Evolutionary conservation across 768 basidiomycete species (phyloP).

Genomic region (Suillus discolor): DNA sequence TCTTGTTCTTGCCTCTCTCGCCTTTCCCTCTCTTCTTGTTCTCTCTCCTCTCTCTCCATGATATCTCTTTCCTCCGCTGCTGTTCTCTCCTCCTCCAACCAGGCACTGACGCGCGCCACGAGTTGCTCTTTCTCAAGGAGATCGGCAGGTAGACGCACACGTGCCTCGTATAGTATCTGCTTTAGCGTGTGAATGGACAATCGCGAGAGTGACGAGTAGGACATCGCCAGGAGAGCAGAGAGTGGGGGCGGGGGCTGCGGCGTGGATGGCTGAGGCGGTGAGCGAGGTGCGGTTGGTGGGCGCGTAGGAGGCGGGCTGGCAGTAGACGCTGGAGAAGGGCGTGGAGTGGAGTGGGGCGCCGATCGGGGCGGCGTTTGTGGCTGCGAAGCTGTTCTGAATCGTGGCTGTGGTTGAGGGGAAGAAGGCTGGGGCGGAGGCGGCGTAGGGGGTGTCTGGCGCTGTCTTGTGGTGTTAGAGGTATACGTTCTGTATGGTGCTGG

Average conservation of each 20-base stretch:
- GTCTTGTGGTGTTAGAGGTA: slow-evolving; percentile 4
- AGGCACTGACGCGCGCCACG: slow-evolving; percentile 64
- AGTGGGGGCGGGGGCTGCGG: slow-evolving; percentile 45
- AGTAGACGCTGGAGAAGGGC: slow-evolving; percentile 7
- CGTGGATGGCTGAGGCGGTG: slow-evolving; percentile 37
- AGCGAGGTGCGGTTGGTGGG: slow-evolving; percentile 16
- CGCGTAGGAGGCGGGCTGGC: slow-evolving; percentile 21
- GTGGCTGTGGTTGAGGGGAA: slow-evolving; percentile 16
- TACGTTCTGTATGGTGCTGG: neutral
- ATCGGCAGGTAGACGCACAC: slow-evolving; percentile 52
- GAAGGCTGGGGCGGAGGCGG: neutral
- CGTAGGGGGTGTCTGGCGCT: slow-evolving; percentile 2
- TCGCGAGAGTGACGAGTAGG: slow-evolving; percentile 52
- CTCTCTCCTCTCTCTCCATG: slow-evolving; percentile 25
- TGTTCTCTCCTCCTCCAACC: slow-evolving; percentile 69
- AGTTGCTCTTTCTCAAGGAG: slow-evolving; percentile 87
- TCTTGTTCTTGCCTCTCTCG: slow-evolving; percentile 11
- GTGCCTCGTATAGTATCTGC: slow-evolving; percentile 77
- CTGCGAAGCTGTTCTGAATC: slow-evolving; percentile 22
- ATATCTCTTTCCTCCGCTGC: slow-evolving; percentile 40
- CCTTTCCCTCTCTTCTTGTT: slow-evolving; percentile 19
- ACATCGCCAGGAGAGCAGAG: slow-evolving; percentile 70
- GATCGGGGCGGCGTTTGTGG: neutral
- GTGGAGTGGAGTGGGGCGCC: slow-evolving; percentile 6
- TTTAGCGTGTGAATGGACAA: slow-evolving; percentile 79